phyloP scores from a whole-genome alignment of 805 yeast species.

The Ogataea thermomethanolica region DNA sequence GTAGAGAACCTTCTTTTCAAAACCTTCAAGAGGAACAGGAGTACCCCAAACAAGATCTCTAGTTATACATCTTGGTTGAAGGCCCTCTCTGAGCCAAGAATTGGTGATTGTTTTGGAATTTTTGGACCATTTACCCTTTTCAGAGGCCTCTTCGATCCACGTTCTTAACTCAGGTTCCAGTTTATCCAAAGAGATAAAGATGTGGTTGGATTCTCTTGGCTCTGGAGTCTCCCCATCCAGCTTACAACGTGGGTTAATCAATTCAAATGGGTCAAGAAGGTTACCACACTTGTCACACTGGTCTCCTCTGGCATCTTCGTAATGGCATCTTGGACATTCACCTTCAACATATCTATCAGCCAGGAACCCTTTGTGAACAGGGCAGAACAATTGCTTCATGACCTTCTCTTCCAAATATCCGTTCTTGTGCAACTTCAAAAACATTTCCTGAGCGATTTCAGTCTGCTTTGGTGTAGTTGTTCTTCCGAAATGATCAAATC shows the following conservation, averaged over 20 bases:
- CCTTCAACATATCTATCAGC: conserved; percentile 99
- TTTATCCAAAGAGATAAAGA: conserved; percentile 79
- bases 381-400: conserved; percentile 88
- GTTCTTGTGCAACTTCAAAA: conserved; percentile 69
- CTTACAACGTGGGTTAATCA: conserved; percentile 94
- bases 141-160: conserved; percentile 71
- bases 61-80: conserved; percentile 92
- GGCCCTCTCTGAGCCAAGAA: conserved; percentile 92
- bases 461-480: conserved; percentile 92
- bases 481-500: conserved; percentile 93
- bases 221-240: conserved; percentile 81
- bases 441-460: conserved; percentile 92
- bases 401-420: conserved; percentile 81
- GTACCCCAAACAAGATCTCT: conserved; percentile 98
- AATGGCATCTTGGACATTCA: conserved; percentile 90
- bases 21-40: conserved; percentile 89
- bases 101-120: conserved; percentile 86
- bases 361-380: conserved; percentile 81
- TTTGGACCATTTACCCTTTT: conserved; percentile 84
- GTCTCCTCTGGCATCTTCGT: conserved; percentile 98
- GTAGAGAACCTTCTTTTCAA: conserved; percentile 84
- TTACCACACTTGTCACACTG: conserved; percentile 97
- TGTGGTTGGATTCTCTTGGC: conserved; percentile 77
- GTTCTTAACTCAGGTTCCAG: conserved; percentile 68
- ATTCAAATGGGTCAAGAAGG: conserved; percentile 86